Evolutionary conservation across 257 asterid species (phyloP).

Genomic region (Nicotiana knightiana): DNA sequence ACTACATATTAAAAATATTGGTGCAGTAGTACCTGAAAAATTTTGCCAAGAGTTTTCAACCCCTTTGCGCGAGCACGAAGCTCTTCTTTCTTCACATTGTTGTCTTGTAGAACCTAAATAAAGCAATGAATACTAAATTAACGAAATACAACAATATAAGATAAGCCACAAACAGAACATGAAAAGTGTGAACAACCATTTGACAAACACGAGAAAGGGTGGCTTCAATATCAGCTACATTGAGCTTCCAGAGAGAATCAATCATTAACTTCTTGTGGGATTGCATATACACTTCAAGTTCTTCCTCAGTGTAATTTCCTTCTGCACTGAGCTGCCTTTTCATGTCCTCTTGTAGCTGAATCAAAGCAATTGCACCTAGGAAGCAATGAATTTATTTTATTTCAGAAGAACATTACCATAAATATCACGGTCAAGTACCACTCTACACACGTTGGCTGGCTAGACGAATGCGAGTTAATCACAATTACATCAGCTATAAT

Average conservation of each 20-base stretch:
- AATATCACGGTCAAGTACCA: neutral
- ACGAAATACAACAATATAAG: slow-evolving; percentile 5
- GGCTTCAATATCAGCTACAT: slow-evolving; percentile 95
- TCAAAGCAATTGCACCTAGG: slow-evolving; percentile 89
- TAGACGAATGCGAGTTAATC: neutral
- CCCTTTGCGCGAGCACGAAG: slow-evolving; percentile 92
- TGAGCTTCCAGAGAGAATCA: slow-evolving; percentile 98
- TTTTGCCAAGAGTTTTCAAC: slow-evolving; percentile 86
- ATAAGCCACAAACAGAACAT: slow-evolving; percentile 4
- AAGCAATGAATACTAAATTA: slow-evolving; percentile 11
- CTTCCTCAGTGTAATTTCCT: slow-evolving; percentile 89
- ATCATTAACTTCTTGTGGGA: slow-evolving; percentile 93
- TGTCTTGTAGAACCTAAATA: slow-evolving; percentile 79
- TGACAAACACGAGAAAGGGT: slow-evolving; percentile 96
- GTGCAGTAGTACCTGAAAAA: slow-evolving; percentile 55
- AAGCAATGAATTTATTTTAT: slow-evolving; percentile 7
- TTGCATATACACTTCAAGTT: slow-evolving; percentile 85
- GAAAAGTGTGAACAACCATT: slow-evolving; percentile 50
- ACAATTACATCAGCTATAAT: neutral
- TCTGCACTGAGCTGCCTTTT: slow-evolving; percentile 74
- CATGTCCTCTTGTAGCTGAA: slow-evolving; percentile 97
- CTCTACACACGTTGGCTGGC: neutral
- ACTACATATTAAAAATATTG: slow-evolving; percentile 9
- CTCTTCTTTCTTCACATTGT: slow-evolving; percentile 82
- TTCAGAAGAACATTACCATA: slow-evolving; percentile 3